Percentiles rank a stretch among this genome's conserved stretches.
phyloP scores from a whole-genome alignment of 495 filamentous ascomycete species.

The Tetracladium marchalianum region DNA sequence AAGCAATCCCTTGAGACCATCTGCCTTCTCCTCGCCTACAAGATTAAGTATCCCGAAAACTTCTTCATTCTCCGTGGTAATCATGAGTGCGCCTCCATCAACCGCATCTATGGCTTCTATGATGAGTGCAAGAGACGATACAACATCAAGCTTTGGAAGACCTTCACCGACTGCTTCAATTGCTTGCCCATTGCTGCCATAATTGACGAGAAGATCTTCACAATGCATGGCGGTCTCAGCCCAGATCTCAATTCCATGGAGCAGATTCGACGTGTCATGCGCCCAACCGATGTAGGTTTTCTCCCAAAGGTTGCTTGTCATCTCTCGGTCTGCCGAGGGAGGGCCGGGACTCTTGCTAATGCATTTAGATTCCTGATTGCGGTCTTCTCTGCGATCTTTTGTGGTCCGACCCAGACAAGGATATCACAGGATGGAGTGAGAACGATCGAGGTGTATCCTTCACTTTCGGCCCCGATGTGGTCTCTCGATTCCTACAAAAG shows the following conservation, averaged over 20 bases:
- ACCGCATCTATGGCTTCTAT: constrained; percentile 99
- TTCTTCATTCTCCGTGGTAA: constrained; percentile 98
- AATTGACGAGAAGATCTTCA: constrained; percentile 99
- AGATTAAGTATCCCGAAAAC: constrained; percentile 99
- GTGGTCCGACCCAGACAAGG: constrained; percentile 99
- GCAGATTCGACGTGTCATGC: constrained; percentile 98
- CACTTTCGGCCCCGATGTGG: constrained; percentile 98
- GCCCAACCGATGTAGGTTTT: constrained; percentile 85
- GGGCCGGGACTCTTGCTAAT: constrained; percentile 36
- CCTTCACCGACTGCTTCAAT: constrained; percentile 99
- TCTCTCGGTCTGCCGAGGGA: constrained; percentile 27
- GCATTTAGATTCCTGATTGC: constrained; percentile 85
- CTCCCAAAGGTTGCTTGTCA: constrained; percentile 25
- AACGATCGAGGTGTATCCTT: constrained; percentile 98
- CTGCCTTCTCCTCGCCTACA: constrained; percentile 95
- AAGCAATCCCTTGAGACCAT: constrained; percentile 99
- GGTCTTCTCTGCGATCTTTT: constrained; percentile 94
- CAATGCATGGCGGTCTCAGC: constrained; percentile 97
- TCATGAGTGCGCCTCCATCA: constrained; percentile 99
- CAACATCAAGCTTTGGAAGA: constrained; percentile 99
- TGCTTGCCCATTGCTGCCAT: constrained; percentile 99
- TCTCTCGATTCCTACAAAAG: constrained; percentile 97
- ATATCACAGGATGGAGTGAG: constrained; percentile 99
- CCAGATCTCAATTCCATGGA: constrained; percentile 99
- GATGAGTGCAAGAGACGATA: constrained; percentile 99